Conservation (phyloP, 2,329 filamentous ascomycete species). For the Cladosporium sp. region DNA sequence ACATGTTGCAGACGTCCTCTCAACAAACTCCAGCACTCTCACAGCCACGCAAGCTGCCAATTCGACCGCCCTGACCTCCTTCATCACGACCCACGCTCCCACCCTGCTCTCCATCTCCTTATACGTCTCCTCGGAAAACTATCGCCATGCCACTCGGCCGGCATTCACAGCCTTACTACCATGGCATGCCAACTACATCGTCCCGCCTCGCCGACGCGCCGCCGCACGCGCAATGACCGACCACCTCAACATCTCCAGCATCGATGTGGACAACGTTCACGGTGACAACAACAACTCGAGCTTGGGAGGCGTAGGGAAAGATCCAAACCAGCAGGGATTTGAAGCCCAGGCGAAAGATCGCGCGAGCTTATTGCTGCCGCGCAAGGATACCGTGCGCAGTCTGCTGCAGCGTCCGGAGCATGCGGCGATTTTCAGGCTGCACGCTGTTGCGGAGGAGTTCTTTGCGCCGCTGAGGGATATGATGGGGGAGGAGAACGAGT, state of each 20-base stretch:
- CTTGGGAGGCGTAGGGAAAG: slow-evolving; percentile 28
- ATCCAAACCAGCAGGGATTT: slow-evolving; percentile 21
- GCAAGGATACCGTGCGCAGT: slow-evolving; percentile 56
- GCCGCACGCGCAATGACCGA: slow-evolving; percentile 64
- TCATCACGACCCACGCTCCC: slow-evolving; percentile 69
- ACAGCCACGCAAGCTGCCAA: slow-evolving; percentile 33
- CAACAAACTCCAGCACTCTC: slow-evolving; percentile 15
- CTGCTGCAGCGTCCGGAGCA: slow-evolving; percentile 65
- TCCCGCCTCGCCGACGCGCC: slow-evolving; percentile 69
- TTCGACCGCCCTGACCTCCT: slow-evolving; percentile 42
- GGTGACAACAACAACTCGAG: slow-evolving; percentile 34
- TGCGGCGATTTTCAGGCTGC: slow-evolving; percentile 69
- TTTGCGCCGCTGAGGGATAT: slow-evolving; percentile 67
- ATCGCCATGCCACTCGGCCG: slow-evolving; percentile 69
- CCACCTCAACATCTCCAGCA: slow-evolving; percentile 44
- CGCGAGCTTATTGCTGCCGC: slow-evolving; percentile 50
- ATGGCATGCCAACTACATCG: slow-evolving; percentile 83
- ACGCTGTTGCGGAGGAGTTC: slow-evolving; percentile 66
- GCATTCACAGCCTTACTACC: slow-evolving; percentile 75
- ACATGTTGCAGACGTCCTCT: background rate
- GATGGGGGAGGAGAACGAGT: slow-evolving; percentile 49
- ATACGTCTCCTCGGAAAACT: slow-evolving; percentile 88
- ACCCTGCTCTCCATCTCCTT: slow-evolving; percentile 80
- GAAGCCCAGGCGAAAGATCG: slow-evolving; percentile 32
- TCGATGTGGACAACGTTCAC: slow-evolving; percentile 42